Base-by-base conservation (phyloP, 768 basidiomycete species). In the Austroboletus festivus region DNA sequence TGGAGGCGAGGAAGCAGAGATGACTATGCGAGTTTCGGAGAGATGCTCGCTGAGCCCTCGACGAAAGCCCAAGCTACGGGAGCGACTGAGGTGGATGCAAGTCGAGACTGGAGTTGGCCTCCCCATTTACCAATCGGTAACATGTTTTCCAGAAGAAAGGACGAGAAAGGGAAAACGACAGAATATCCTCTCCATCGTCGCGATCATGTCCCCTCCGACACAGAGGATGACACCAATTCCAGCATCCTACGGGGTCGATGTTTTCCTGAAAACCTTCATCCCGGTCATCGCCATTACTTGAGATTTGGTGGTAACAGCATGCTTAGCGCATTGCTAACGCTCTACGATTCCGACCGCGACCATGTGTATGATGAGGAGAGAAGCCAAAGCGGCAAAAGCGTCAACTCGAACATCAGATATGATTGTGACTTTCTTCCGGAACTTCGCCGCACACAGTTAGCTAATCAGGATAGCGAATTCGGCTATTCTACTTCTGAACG, bases 271-370 rank as follows among this genome's bases (percentile, higher is more conserved):
- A 51, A 42, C 24, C 19, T 50, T 31, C 47, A 7, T 2, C 48
- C 28, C 28, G 12, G 28, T 30, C 51, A 44, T 26, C 49, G 33
- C 6, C 7, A 44, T 19, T 43, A 34, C 34, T 57, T 22, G 47
- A 56, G 7, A 51, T 62, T 5, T n/a, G n/a, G n/a, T n/a, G 75
- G 71, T 0, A 74, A 73, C 11, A 83, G 86, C 15, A 78, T 89
- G 6, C 72, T 89, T 5, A 81, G 84, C 2, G 74, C 85, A 1
- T 63, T 89, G 33, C 68, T 90, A 38, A 74, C 82, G 18, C 72
- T 88, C 21, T 86, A 88, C 58, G 79, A 60, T 3, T 53, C 58
- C 16, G 59, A 65, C 9, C 41, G 58, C 18, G 59, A 65, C 10
- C 41, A 61, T 18, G 63, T 59, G 1, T 59, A 60, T 23, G 63